Conservation (phyloP, 78 protist genomes). For the Acrasis kona region DNA sequence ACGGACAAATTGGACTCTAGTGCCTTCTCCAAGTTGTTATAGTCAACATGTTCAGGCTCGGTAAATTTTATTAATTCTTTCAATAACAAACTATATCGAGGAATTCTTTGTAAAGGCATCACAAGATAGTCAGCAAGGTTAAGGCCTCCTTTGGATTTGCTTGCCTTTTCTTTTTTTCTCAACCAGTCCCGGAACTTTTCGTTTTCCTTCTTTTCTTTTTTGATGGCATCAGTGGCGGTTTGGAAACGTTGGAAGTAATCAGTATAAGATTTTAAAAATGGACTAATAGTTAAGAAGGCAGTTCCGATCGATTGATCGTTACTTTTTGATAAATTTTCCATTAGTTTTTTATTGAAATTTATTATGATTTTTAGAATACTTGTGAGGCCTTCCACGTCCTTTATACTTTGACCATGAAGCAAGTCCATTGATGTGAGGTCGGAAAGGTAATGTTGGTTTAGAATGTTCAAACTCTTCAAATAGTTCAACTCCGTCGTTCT, state of each 20-base stretch:
- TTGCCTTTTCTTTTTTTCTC: background rate
- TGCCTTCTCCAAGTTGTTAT: background rate
- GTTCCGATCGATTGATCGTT: background rate
- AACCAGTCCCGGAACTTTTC: background rate
- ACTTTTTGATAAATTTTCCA: no score
- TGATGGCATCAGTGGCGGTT: background rate
- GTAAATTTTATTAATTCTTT: background rate
- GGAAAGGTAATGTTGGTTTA: no score
- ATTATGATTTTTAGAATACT: no score
- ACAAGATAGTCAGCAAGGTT: background rate
- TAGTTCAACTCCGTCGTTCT: no score
- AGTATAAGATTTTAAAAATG: background rate
- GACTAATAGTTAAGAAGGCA: background rate
- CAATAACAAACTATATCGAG: background rate
- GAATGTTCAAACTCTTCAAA: no score
- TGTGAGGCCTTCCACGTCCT: no score
- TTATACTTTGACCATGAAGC: no score
- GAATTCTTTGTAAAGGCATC: background rate
- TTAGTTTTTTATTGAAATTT: no score
- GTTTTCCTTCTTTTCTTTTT: background rate
- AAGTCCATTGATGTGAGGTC: no score
- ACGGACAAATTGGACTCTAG: no score
- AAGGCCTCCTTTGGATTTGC: background rate
- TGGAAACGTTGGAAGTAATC: background rate
- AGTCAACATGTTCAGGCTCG: background rate